Evolutionary conservation across 805 yeast species (phyloP), one percentile per base, ranked within the genome.

Genomic region (Candida maris): DNA sequence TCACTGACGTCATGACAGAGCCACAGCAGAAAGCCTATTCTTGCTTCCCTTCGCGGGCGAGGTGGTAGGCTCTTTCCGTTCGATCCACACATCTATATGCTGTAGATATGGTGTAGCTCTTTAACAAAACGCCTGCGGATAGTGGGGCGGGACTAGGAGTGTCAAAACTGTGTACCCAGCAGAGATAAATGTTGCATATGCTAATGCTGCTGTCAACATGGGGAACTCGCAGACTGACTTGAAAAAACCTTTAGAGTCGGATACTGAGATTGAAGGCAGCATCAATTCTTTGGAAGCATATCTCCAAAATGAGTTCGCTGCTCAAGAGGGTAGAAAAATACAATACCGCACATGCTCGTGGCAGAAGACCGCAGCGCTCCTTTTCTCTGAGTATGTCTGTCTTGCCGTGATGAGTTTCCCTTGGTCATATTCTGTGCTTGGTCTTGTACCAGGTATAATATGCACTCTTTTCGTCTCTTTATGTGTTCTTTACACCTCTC

Each of bases 331-430:
- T 8, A 32, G 32, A 26, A 22, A 33, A 21, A 73, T 75, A 54
- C 64, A 74, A 51, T 75, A 72, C 46, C 57, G 72, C 33, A 61
- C 69, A 15, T 74, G 80, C 44, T 68, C 79, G 19, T 76, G 81
- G 81, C 71, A 68, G 45, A 71, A 67, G 42, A 74, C 81, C 0
- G 77, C 81, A 1, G 79, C 78, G n/a, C 62, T 77, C 27, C 57
- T 77, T 35, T 73, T 77, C 43, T 71, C 78, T 2, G 82, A 77
- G 52, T 77, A 77, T 52, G 74, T 76, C 21, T 77, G 81, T 46
- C 61, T 77, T 42, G 82, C 82, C 10, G 74, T 75, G 40, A 67
- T 77, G 77, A 72, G 79, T n/a, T 77, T 77, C 52, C 83, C 83
- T 0, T 75, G 81, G 80, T 72, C 79, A 8, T 77, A 73, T 46